phyloP scores from a whole-genome alignment of 2,329 filamentous ascomycete genomes.

The Cryoendolithus antarcticus region DNA sequence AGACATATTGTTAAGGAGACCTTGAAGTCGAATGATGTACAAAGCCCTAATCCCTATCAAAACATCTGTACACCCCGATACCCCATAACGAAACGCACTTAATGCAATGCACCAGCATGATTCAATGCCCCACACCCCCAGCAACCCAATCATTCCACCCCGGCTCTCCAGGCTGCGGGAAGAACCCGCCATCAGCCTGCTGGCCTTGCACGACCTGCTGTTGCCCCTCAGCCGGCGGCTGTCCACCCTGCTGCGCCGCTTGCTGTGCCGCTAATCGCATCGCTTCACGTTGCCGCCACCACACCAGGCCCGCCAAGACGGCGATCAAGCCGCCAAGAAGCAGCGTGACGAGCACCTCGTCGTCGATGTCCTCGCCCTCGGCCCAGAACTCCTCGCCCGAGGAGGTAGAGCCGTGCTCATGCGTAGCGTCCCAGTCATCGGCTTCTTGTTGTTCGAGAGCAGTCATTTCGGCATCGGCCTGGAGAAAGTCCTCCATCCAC shows the following conservation, averaged over 20 bases:
- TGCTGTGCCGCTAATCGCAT: slow-evolving; percentile 27
- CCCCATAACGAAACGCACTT: not conserved
- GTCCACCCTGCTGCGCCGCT: slow-evolving; percentile 15
- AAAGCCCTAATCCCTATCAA: too few relatives aligned
- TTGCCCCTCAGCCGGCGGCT: slow-evolving; percentile 25
- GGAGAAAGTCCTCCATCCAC: slow-evolving; percentile 77
- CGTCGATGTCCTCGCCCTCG: slow-evolving; percentile 50
- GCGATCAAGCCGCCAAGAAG: slow-evolving; percentile 69
- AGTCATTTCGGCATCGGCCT: slow-evolving; percentile 35
- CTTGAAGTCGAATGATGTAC: too few relatives aligned
- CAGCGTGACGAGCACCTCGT: slow-evolving; percentile 71
- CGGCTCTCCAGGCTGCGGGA: slow-evolving; percentile 55
- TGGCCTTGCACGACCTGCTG: slow-evolving; percentile 30
- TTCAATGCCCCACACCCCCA: slow-evolving; percentile 51
- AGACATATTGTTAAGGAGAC: too few relatives aligned
- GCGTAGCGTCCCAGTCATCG: slow-evolving; percentile 31
- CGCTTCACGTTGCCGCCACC: slow-evolving; percentile 59
- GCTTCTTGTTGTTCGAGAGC: slow-evolving; percentile 39
- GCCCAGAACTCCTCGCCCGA: slow-evolving; percentile 44
- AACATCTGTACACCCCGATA: too few relatives aligned
- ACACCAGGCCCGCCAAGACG: slow-evolving; percentile 64
- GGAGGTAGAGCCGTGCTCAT: slow-evolving; percentile 32
- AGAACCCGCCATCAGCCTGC: slow-evolving; percentile 42
- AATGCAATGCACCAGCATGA: too few relatives aligned
- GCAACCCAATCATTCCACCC: slow-evolving; percentile 56